Evolutionary conservation across 371 early-diverging fungal species (phyloP), one percentile per base, ranked within the genome.

Genomic region (Zychaea mexicana): DNA sequence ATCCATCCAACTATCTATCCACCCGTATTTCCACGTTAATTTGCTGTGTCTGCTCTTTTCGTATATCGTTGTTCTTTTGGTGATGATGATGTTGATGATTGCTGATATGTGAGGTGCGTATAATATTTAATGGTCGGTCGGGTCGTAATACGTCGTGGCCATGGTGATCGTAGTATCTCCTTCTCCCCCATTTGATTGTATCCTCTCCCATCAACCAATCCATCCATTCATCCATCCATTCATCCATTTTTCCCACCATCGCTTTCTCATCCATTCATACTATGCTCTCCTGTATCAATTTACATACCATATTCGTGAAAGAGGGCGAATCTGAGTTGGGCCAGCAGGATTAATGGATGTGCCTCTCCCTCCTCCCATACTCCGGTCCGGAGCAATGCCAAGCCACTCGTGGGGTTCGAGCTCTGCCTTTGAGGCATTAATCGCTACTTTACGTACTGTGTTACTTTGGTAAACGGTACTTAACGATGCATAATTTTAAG

Each of bases 231-330:
- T 24, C 49, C 49, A 49, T 49, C 42, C 42, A 42, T 42, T 21
- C 3, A 46, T 46, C n/a, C 1, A 36, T 36, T 21, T 24, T 24
- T 24, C 49, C 24, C 49, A 24, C 22, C 22, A 19, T 8, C 26
- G 17, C 42, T 15, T 42, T 42, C 42, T n/a, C 15, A 17, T 42
- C 6, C 21, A 22, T 22, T 24, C n/a, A 19, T 49, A 19, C n/a
- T n/a, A 6, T 24, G 12, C n/a, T 17, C 49, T 9, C 49, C 2
- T 22, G 6, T 49, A 49, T 49, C 9, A 49, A 7, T 49, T 24
- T 49, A 49, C 49, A 24, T 49, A 49, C 49, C 49, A 49, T 49
- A 24, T 49, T 49, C 49, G 60, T 21, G 32, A 59, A 46, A 30
- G 30, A 58, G 26, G 26, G 56, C 13, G 56, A 56, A 33, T 36